A percentile compares a stretch with the other conserved stretches of the same genome.
These are phyloP conservation scores for Miscanthus lutarioriparius DNA, from an alignment of 176 grass and related monocot species.

Conservation along the genomic window DNA sequence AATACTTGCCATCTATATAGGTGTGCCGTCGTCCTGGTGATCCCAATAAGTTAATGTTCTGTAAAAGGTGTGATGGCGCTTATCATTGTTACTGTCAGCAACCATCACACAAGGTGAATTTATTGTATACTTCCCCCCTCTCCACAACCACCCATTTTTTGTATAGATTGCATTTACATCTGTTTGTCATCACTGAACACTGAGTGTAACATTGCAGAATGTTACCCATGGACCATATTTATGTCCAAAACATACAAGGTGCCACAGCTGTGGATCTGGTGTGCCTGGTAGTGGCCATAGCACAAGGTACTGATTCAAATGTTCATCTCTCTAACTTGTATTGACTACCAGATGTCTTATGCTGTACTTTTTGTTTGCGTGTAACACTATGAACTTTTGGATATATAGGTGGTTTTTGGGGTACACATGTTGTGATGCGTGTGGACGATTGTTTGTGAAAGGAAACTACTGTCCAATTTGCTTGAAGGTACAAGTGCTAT, in stretches of 20 bases:
- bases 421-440: slow-evolving; percentile 98
- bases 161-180: slow-evolving; percentile 6
- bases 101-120: slow-evolving; percentile 91
- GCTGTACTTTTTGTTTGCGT: slow-evolving; percentile 1
- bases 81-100: slow-evolving; percentile 99
- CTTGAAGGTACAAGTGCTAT: slow-evolving; percentile 59
- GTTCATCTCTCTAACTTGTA: slow-evolving; percentile 7
- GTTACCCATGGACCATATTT: slow-evolving; percentile 89
- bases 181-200: slow-evolving; percentile 24
- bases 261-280: slow-evolving; percentile 94
- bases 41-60: slow-evolving; percentile 97
- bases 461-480: slow-evolving; percentile 99
- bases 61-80: slow-evolving; percentile 97
- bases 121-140: neutral
- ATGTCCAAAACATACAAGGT: slow-evolving; percentile 98
- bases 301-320: slow-evolving; percentile 64
- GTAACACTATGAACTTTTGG: slow-evolving; percentile 26
- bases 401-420: slow-evolving; percentile 94
- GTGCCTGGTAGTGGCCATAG: slow-evolving; percentile 97
- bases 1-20: slow-evolving; percentile 48
- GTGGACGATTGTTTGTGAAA: slow-evolving; percentile 97
- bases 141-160: neutral
- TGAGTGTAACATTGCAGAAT: slow-evolving; percentile 60
- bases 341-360: slow-evolving; percentile 2
- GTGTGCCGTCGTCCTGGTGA: slow-evolving; percentile 92